These are phyloP conservation scores for Stenogyne calaminthoides DNA, from an alignment of 305 asterid genomes.

Conservation along the genomic window DNA sequence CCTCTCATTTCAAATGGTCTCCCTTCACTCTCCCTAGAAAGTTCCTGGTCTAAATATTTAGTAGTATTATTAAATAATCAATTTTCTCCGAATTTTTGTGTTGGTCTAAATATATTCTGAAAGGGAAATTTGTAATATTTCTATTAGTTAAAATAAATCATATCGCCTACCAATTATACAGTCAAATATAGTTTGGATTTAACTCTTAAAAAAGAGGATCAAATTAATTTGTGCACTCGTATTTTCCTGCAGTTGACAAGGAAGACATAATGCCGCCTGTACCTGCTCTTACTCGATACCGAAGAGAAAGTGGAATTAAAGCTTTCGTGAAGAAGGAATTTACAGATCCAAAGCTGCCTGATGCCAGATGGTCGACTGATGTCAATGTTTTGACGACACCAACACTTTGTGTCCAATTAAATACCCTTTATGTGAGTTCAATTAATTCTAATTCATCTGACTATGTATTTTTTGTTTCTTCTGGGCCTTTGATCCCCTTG, in stretches of 20 bases:
- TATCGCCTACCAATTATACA: background rate
- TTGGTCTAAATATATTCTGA: background rate
- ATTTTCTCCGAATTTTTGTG: background rate
- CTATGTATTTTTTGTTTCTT: background rate
- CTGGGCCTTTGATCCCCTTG: background rate
- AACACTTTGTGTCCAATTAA: slow-evolving; percentile 83
- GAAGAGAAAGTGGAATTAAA: slow-evolving; percentile 86
- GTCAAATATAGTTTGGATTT: background rate
- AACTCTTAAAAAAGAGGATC: background rate
- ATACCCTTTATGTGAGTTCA: slow-evolving; percentile 93
- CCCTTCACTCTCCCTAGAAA: too few relatives aligned
- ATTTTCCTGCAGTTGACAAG: slow-evolving; percentile 74
- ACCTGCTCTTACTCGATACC: slow-evolving; percentile 85
- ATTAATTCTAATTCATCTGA: slow-evolving; percentile 12
- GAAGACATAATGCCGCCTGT: slow-evolving; percentile 93
- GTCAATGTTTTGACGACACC: slow-evolving; percentile 72
- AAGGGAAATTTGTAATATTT: background rate
- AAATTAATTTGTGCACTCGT: background rate
- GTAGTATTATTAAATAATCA: background rate
- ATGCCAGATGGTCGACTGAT: slow-evolving; percentile 64
- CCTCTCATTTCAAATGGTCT: too few relatives aligned
- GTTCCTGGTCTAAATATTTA: too few relatives aligned
- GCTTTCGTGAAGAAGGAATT: slow-evolving; percentile 91
- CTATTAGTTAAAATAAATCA: background rate
- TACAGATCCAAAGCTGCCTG: slow-evolving; percentile 77